Evolutionary conservation across 108 stramenopile genomes (phyloP).

Genomic region (Nitzschia putrida): DNA sequence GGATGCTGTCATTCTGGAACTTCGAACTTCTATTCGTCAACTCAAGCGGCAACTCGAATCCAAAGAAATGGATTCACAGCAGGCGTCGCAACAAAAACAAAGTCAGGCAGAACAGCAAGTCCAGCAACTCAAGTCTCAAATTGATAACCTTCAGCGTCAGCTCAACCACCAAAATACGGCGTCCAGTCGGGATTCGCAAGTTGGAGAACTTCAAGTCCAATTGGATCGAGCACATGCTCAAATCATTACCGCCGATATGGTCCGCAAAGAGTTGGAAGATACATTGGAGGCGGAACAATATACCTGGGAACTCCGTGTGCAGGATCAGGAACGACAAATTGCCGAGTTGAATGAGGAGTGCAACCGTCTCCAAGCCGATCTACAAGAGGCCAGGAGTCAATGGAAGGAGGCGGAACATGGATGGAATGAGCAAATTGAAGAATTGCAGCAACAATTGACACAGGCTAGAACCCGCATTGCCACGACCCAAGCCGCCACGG

Average conservation of each 20-base stretch:
- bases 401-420: constrained; percentile 56
- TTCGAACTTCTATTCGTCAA: constrained; percentile 37
- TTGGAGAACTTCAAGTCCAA: constrained; percentile 60
- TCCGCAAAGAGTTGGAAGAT: constrained; percentile 65
- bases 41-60: constrained; percentile 51
- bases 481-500: neutral
- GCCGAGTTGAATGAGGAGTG: constrained; percentile 39
- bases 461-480: constrained; percentile 23
- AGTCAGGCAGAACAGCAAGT: neutral
- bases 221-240: constrained; percentile 67
- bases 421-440: constrained; percentile 44
- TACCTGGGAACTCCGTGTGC: constrained; percentile 63
- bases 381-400: constrained; percentile 41
- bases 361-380: constrained; percentile 32
- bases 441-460: constrained; percentile 37
- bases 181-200: constrained; percentile 19
- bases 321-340: constrained; percentile 60
- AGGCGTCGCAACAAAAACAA: constrained; percentile 1
- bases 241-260: constrained; percentile 67
- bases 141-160: constrained; percentile 16
- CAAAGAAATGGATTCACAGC: constrained; percentile 8
- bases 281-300: constrained; percentile 70
- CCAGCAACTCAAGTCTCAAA: constrained; percentile 8
- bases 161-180: neutral
- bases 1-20: constrained; percentile 56